These are phyloP conservation scores for Rhodotorula sp. DNA, from an alignment of 1,284 basidiomycete genomes.

Conservation along the genomic window DNA sequence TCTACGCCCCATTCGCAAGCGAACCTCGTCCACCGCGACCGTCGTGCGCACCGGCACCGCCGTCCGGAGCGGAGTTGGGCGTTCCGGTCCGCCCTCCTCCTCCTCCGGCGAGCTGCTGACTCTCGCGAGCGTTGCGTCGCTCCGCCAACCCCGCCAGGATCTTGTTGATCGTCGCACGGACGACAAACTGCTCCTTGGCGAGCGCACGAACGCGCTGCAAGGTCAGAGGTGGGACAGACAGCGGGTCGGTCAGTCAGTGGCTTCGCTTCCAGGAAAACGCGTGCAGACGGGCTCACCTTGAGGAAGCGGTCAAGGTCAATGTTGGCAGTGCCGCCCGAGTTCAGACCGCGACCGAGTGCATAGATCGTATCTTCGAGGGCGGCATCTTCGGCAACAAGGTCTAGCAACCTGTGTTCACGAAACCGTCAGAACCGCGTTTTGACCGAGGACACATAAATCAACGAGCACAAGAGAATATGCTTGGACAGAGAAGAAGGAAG, in stretches of 20 bases:
- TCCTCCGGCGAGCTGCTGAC: too few species aligned
- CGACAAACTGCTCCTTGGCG: slow-evolving; percentile 92
- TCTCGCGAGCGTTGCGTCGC: not conserved
- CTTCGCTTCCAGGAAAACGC: not conserved
- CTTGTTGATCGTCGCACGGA: slow-evolving; percentile 52
- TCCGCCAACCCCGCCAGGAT: slow-evolving; percentile 40
- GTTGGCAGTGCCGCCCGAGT: slow-evolving; percentile 64
- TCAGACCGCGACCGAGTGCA: slow-evolving; percentile 90
- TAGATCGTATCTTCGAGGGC: slow-evolving; percentile 98
- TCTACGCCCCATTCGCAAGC: not conserved
- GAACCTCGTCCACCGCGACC: not conserved
- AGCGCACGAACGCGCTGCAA: slow-evolving; percentile 76
- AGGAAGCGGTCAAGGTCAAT: slow-evolving; percentile 90
- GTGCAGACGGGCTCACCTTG: slow-evolving; percentile 60
- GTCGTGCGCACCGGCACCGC: not conserved
- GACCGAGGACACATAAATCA: not conserved
- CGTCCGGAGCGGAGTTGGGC: not conserved
- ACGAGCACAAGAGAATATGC: too few species aligned
- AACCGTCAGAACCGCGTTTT: not conserved
- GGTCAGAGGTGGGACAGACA: not conserved
- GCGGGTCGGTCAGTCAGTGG: not conserved
- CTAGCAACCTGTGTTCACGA: slow-evolving; percentile 66
- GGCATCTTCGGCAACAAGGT: slow-evolving; percentile 96
- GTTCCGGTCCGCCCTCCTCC: not conserved
- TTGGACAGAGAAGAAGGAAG: not conserved